Conservation (phyloP, 2,329 filamentous ascomycete genomes). For the Hypoxylon sp. region DNA sequence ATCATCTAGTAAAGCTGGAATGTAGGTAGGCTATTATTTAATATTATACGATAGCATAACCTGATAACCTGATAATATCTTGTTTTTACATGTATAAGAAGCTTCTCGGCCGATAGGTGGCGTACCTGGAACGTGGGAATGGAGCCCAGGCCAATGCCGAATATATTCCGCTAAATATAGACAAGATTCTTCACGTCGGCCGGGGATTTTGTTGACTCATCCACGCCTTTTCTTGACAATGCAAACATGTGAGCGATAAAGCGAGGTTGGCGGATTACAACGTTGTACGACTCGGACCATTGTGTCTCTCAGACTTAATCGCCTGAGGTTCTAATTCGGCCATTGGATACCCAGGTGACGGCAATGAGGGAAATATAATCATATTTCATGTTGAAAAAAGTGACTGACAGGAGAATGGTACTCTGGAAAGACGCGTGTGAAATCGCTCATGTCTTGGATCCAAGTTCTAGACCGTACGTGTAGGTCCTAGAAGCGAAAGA, state of each 20-base stretch:
- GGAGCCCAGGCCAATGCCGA: constrained; percentile 20
- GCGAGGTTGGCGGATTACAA: not conserved
- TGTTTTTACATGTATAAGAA: not conserved
- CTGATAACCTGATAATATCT: too few species aligned
- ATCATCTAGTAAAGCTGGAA: not conserved
- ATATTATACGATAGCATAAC: not conserved
- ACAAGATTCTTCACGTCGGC: constrained; percentile 14
- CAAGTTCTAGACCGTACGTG: constrained; percentile 26
- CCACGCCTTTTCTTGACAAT: not conserved
- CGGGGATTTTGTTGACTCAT: constrained; percentile 7
- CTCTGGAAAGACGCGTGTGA: constrained; percentile 7
- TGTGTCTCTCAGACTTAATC: not conserved
- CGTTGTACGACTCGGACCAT: not conserved
- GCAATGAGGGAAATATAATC: constrained; percentile 20
- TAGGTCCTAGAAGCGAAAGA: constrained; percentile 4
- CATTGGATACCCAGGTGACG: not conserved
- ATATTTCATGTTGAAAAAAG: not conserved
- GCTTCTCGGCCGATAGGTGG: constrained; percentile 1
- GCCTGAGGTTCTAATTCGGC: not conserved
- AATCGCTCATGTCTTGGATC: constrained; percentile 35
- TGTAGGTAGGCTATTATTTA: not conserved
- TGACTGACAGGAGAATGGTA: not conserved
- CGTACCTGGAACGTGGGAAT: not conserved
- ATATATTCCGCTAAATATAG: constrained; percentile 12
- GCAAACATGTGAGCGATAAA: not conserved